These are phyloP conservation scores for Ustilago trichophora DNA, from an alignment of 1,284 basidiomycete species.

Conservation along the genomic window DNA sequence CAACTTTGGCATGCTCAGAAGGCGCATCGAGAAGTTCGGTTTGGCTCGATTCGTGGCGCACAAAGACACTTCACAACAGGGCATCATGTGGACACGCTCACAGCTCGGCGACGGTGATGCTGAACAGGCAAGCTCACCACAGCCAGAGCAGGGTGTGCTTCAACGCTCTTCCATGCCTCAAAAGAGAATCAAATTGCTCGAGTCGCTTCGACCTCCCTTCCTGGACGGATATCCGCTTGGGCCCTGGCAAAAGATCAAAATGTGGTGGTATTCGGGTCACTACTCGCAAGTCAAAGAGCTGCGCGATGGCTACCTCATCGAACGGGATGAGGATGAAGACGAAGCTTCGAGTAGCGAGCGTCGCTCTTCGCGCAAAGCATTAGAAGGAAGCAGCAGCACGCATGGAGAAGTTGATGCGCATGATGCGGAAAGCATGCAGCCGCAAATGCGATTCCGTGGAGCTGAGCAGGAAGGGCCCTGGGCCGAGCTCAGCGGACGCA, in stretches of 20 bases:
- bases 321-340: conserved; percentile 40
- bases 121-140: not conserved
- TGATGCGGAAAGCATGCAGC: not conserved
- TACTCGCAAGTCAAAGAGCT: conserved; percentile 45
- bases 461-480: conserved; percentile 38
- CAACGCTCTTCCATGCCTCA: conserved; percentile 32
- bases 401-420: not conserved
- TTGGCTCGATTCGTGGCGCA: conserved; percentile 63
- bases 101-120: conserved; percentile 10
- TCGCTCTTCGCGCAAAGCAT: not conserved
- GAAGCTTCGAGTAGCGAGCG: not conserved
- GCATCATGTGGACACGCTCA: conserved; percentile 50
- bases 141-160: conserved; percentile 15
- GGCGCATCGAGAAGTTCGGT: conserved; percentile 65
- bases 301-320: conserved; percentile 43
- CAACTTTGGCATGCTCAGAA: conserved; percentile 50
- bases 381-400: not conserved
- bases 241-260: conserved; percentile 54
- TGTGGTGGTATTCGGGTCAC: conserved; percentile 53
- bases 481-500: conserved; percentile 34
- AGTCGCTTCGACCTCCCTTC: conserved; percentile 63
- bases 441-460: conserved; percentile 28
- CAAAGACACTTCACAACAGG: conserved; percentile 58
- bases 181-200: conserved; percentile 49
- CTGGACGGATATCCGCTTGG: conserved; percentile 61